A percentile compares a stretch with the other conserved stretches of the same genome.
Evolutionary conservation across 2,329 filamentous ascomycete genomes (phyloP).

Genomic region (Trichocomaceae sp.): DNA sequence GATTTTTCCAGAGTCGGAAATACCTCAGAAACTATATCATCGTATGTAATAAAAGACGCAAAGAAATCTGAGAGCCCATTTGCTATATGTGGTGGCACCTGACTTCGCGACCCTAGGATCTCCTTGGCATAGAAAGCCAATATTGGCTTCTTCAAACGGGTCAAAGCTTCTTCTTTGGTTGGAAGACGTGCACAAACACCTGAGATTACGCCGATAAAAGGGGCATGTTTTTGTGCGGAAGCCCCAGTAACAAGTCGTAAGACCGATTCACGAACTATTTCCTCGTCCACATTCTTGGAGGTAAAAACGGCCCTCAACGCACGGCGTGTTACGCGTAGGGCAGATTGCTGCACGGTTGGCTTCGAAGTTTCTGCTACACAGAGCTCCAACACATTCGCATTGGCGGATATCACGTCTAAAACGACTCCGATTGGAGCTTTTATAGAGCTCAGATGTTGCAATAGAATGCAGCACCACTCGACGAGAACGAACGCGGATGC

Average conservation of each 20-base stretch:
- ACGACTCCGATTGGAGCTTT: constrained; percentile 53
- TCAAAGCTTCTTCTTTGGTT: constrained; percentile 56
- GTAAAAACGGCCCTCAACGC: constrained; percentile 70
- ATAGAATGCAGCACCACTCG: constrained; percentile 78
- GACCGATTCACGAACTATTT: constrained; percentile 58
- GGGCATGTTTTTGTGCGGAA: constrained; percentile 61
- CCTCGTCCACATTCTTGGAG: constrained; percentile 50
- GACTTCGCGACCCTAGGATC: constrained; percentile 68
- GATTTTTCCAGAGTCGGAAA: constrained; percentile 82
- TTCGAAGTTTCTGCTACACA: constrained; percentile 63
- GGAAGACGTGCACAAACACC: constrained; percentile 73
- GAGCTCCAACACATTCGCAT: constrained; percentile 69
- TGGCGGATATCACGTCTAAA: constrained; percentile 58
- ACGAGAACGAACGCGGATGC: constrained; percentile 80
- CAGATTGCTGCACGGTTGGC: constrained; percentile 62
- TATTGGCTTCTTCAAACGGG: constrained; percentile 62
- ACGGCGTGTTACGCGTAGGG: constrained; percentile 69
- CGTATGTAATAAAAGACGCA: constrained; percentile 60
- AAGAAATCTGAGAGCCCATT: constrained; percentile 78
- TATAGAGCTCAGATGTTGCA: constrained; percentile 65
- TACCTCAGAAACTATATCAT: constrained; percentile 69
- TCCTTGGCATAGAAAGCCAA: constrained; percentile 81
- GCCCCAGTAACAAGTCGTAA: constrained; percentile 63
- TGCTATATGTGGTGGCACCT: constrained; percentile 65
- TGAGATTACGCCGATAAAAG: constrained; percentile 76